Percentiles rank a stretch among this genome's conserved stretches.
These are phyloP conservation scores for Hypoxylon sp. DNA, from an alignment of 2,329 filamentous ascomycete species.

Conservation along the genomic window DNA sequence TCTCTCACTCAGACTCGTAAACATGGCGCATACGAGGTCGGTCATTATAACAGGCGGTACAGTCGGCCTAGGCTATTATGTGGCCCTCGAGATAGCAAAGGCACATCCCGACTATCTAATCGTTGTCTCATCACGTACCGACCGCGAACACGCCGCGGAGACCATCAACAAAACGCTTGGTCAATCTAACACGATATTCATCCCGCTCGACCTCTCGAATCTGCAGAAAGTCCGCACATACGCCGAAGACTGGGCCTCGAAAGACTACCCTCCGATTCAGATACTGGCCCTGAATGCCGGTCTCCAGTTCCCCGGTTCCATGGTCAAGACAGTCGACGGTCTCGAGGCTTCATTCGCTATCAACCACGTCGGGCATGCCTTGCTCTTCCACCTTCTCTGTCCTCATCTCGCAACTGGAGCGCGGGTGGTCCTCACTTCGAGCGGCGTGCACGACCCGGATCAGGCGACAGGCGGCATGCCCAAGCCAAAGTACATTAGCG, in stretches of 20 bases:
- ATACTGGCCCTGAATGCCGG: conserved; percentile 65
- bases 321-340: conserved; percentile 58
- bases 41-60: conserved; percentile 65
- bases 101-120: conserved; percentile 59
- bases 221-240: conserved; percentile 60
- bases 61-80: conserved; percentile 60
- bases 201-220: conserved; percentile 61
- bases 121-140: conserved; percentile 61
- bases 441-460: conserved; percentile 64
- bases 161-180: conserved; percentile 60
- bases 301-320: conserved; percentile 59
- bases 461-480: conserved; percentile 60
- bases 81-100: conserved; percentile 59
- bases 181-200: conserved; percentile 60
- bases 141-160: conserved; percentile 58
- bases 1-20: neutral
- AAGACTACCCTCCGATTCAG: conserved; percentile 59
- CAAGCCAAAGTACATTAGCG: conserved; percentile 60
- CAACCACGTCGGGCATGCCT: conserved; percentile 65
- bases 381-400: conserved; percentile 64
- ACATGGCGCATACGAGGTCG: conserved; percentile 42
- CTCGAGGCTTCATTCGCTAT: conserved; percentile 65
- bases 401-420: conserved; percentile 58
- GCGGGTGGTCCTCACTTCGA: conserved; percentile 62
- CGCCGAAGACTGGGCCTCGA: conserved; percentile 55